Evolutionary conservation across 2,329 filamentous ascomycete genomes (phyloP), one percentile per base, ranked within the genome.

Genomic region (Fusarium illudens): DNA sequence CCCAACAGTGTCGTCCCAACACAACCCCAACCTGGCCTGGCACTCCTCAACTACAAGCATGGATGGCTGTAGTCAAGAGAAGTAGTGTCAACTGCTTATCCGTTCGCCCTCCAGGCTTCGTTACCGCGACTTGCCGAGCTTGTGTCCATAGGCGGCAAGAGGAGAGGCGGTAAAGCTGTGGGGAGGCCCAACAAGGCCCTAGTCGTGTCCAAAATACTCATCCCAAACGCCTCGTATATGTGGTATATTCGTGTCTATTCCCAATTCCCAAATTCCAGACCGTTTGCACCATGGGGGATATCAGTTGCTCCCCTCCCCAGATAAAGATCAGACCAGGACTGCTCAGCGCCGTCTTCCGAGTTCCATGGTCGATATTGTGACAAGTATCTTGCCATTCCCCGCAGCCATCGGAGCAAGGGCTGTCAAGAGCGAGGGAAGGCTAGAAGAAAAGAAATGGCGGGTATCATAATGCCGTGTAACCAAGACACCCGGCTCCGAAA

Each of bases 171-270:
- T 49, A 29, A 32, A 49, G 42, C 11, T 17, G 30, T 46, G 17
- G 19, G 22, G 34, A 33, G 46, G 17, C 37, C 32, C 46, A 42
- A 32, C 39, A 30, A 30, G 42, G 27, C 20, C 48, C 50, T 37
- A 48, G 52, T 59, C 57, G 29, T 53, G 25, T 53, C 53, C 60
- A 71, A 60, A 42, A 19, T 34, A 62, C 55, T 25, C 42, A 49
- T 44, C 36, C 56, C 49, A 29, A 50, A 33, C 74, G 72, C 74
- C 74, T 74, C 73, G 70, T 76, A 48, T 76, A 67, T 73, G 64
- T 74, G 68, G 64, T 73, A 71, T 74, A 64, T 65, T 65, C 61
- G 64, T 71, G 65, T 75, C 72, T 75, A 75, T 74, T 55, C 56
- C 64, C 59, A 49, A 37, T 48, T 60, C 51, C 42, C 39, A 53